Conservation (phyloP, 2,329 filamentous ascomycete species). For the Arthroderma sp. region DNA sequence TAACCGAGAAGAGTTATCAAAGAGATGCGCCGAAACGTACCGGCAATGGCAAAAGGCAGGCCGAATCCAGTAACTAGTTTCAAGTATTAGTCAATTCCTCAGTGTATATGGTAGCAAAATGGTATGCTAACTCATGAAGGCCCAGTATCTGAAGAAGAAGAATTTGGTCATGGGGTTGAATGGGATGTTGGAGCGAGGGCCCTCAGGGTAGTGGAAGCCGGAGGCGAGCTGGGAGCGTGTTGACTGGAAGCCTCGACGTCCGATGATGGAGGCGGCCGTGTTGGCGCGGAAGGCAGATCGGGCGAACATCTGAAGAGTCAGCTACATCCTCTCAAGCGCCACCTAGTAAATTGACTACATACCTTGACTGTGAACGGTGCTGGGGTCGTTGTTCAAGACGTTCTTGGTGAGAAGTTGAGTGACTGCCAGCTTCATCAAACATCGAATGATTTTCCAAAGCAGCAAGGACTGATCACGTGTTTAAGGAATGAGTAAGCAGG, state of each 20-base stretch:
- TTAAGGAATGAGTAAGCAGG: not conserved
- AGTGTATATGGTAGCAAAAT: not conserved
- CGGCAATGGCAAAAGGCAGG: slow-evolving; percentile 50
- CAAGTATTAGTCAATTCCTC: not conserved
- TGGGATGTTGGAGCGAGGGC: slow-evolving; percentile 84
- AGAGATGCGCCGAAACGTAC: slow-evolving; percentile 35
- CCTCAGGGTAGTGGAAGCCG: slow-evolving; percentile 98
- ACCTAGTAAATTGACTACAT: not conserved
- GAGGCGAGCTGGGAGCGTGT: slow-evolving; percentile 75
- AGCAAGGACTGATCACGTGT: not conserved
- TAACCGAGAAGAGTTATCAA: not conserved
- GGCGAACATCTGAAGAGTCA: slow-evolving; percentile 60
- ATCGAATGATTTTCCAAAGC: slow-evolving; percentile 3
- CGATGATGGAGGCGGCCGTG: slow-evolving; percentile 53
- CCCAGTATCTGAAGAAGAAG: slow-evolving; percentile 76
- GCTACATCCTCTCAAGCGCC: not conserved
- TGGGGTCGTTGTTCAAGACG: not conserved
- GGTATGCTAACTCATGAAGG: slow-evolving; percentile 52
- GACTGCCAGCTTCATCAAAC: not conserved
- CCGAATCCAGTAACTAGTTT: slow-evolving; percentile 46
- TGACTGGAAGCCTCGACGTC: slow-evolving; percentile 88
- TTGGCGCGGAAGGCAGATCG: slow-evolving; percentile 51
- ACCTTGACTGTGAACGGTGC: slow-evolving; percentile 2
- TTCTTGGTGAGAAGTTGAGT: not conserved
- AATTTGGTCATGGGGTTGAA: slow-evolving; percentile 89